Evolutionary conservation across 163 green algal genomes (phyloP).

Genomic region (Chlamydomonas reinhardtii): DNA sequence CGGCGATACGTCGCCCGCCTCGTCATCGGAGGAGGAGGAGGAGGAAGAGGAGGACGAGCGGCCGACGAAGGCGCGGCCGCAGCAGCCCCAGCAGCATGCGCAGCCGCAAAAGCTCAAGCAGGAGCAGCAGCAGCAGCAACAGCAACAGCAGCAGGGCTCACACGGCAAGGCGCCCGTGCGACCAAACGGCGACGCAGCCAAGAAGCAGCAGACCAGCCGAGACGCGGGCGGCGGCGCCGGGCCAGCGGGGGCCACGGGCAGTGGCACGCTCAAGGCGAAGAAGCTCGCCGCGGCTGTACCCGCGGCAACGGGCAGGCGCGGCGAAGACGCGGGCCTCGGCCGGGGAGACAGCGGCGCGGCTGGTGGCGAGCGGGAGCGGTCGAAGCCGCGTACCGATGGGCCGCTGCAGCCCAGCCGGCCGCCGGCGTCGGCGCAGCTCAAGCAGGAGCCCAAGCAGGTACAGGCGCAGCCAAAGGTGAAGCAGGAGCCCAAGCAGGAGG

Average conservation of each 20-base stretch:
- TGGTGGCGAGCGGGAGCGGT: no score
- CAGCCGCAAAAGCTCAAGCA: not conserved
- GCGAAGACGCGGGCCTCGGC: no score
- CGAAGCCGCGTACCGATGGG: no score
- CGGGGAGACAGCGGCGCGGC: no score
- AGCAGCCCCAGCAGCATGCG: not conserved
- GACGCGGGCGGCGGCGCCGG: no score
- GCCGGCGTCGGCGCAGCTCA: not conserved
- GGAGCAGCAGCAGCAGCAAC: slow-evolving; percentile 5
- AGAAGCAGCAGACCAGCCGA: no score
- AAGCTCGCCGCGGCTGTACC: no score
- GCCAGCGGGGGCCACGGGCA: no score
- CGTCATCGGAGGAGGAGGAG: not conserved
- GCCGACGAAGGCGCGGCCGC: not conserved
- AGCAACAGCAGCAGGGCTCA: not conserved
- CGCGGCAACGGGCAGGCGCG: no score
- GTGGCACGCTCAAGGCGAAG: no score
- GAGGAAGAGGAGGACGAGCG: not conserved
- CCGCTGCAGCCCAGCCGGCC: no score
- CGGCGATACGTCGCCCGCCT: slow-evolving; percentile 4
- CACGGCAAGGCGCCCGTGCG: not conserved
- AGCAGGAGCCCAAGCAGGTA: not conserved
- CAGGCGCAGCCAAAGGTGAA: not conserved
- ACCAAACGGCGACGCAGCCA: no score
- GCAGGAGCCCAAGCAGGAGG: not conserved